Evolutionary conservation across 148 eudicot species (phyloP).

Genomic region (Chenopodium suecicum): DNA sequence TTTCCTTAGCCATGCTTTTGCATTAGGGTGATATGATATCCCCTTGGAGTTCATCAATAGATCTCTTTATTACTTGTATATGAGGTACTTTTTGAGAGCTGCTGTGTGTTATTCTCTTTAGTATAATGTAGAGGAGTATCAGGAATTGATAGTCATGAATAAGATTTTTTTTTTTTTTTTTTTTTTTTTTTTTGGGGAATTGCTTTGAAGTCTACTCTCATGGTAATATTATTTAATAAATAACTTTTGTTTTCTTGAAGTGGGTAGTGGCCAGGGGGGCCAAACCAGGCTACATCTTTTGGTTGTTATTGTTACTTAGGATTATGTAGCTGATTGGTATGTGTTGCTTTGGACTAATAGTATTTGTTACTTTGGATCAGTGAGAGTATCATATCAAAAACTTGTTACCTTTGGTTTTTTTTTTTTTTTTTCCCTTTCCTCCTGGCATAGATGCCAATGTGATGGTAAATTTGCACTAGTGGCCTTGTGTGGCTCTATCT

Average conservation of each 20-base stretch:
- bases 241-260: not conserved
- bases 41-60: not conserved
- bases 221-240: not conserved
- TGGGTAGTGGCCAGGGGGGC: not conserved
- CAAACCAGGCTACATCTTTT: not conserved
- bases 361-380: not conserved
- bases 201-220: not conserved
- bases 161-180: not conserved
- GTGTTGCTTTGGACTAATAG: not conserved
- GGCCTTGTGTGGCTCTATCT: not conserved
- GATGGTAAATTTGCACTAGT: not conserved
- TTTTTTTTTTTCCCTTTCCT: not conserved
- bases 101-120: not conserved
- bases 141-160: not conserved
- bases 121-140: not conserved
- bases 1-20: not conserved
- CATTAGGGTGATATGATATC: not conserved
- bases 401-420: not conserved
- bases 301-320: not conserved
- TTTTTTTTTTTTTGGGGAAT: not conserved
- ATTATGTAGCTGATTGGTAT: not conserved
- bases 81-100: not conserved
- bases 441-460: not conserved
- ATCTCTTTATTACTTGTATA: not conserved
- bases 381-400: not conserved